phyloP scores from a whole-genome alignment of 805 yeast species.

The Candida coquimbonensis region DNA sequence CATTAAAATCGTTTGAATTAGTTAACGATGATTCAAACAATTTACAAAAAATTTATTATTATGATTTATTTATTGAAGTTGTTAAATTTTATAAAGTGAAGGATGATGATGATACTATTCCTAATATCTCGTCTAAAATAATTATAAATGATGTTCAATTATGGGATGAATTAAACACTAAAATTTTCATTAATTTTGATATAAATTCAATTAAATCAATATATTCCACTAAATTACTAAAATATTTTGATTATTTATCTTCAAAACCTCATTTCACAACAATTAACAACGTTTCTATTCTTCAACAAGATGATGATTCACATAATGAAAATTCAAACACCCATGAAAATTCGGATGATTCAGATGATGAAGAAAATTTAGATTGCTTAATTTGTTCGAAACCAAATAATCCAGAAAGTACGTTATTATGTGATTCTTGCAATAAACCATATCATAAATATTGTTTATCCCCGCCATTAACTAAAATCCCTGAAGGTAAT shows the following conservation, averaged over 20 bases:
- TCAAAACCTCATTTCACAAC: conserved; percentile 18
- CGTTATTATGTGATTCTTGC: conserved; percentile 69
- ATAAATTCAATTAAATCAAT: background rate
- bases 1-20: conserved; percentile 8
- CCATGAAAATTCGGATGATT: conserved; percentile 12
- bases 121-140: conserved; percentile 7
- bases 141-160: conserved; percentile 15
- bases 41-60: conserved; percentile 22
- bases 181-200: background rate
- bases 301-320: conserved; percentile 18
- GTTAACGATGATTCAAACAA: background rate
- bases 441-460: conserved; percentile 58
- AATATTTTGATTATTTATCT: conserved; percentile 16
- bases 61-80: conserved; percentile 33
- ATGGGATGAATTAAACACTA: conserved; percentile 19
- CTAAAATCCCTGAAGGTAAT: conserved; percentile 43
- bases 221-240: conserved; percentile 7
- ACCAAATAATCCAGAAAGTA: conserved; percentile 36
- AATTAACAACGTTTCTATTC: conserved; percentile 23
- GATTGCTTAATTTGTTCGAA: conserved; percentile 44
- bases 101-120: background rate
- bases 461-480: conserved; percentile 57
- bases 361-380: conserved; percentile 12
- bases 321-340: conserved; percentile 15
- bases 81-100: conserved; percentile 18